phyloP scores from a whole-genome alignment of 495 filamentous ascomycete genomes.

The Podospora sp. region DNA sequence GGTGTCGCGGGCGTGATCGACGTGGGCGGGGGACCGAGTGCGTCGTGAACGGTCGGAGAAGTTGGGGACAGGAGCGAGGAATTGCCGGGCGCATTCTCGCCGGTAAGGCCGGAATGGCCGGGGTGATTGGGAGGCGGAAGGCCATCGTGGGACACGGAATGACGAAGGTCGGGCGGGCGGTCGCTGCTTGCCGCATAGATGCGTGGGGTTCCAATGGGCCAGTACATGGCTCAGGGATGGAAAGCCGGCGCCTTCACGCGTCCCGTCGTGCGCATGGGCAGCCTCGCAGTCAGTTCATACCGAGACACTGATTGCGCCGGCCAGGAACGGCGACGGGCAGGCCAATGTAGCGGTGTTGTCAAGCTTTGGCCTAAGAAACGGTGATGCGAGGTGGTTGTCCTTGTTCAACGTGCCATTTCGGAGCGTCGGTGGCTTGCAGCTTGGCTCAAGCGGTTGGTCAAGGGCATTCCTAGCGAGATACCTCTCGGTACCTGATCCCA shows the following conservation, averaged over 20 bases:
- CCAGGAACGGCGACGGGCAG: neutral
- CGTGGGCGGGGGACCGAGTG: slow-evolving; percentile 27
- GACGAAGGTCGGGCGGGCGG: slow-evolving; percentile 53
- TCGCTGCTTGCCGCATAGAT: slow-evolving; percentile 73
- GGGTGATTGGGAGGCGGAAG: slow-evolving; percentile 37
- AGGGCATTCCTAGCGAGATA: slow-evolving; percentile 15
- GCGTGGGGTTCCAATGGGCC: slow-evolving; percentile 88
- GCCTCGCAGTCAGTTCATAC: slow-evolving; percentile 34
- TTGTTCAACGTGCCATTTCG: neutral
- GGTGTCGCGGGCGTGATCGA: slow-evolving; percentile 47
- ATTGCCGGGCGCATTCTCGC: slow-evolving; percentile 35
- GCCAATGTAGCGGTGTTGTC: neutral
- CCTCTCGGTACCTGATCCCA: slow-evolving; percentile 20
- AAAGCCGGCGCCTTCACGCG: slow-evolving; percentile 33
- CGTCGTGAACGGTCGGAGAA: slow-evolving; percentile 31
- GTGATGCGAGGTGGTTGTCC: neutral
- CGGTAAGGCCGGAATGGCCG: slow-evolving; percentile 37
- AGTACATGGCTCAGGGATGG: slow-evolving; percentile 73
- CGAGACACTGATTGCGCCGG: slow-evolving; percentile 9
- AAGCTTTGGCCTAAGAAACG: neutral
- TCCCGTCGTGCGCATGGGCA: slow-evolving; percentile 34
- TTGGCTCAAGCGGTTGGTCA: too few relatives aligned
- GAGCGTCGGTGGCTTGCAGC: neutral
- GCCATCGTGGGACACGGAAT: slow-evolving; percentile 48
- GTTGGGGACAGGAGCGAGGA: slow-evolving; percentile 31